Percentiles rank a stretch among this genome's conserved stretches.
Conservation (phyloP, 345 rosid species). For the Eucalyptus microcorys region DNA sequence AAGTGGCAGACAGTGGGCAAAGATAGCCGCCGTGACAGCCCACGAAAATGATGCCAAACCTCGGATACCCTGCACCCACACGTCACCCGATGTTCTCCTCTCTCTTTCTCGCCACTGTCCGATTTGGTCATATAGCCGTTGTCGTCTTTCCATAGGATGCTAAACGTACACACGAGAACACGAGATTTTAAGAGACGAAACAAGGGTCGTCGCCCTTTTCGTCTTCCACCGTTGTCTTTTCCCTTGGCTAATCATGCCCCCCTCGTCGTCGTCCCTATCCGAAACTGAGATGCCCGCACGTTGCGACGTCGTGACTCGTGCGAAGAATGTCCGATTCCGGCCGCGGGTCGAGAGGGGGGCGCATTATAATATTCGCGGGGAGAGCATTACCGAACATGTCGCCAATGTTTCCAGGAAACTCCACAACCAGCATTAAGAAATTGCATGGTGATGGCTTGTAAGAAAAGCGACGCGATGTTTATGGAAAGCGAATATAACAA, state of each 20-base stretch:
- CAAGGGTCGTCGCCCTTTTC: neutral
- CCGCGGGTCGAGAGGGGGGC: neutral
- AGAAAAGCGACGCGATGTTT: neutral
- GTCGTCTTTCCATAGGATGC: neutral
- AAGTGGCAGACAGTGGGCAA: slow-evolving; percentile 38
- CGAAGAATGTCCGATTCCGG: neutral
- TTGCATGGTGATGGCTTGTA: neutral
- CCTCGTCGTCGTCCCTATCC: neutral
- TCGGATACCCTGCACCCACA: neutral
- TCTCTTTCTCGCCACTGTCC: neutral
- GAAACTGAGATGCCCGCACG: neutral
- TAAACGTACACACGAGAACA: neutral
- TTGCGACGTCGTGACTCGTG: neutral
- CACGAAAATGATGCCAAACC: neutral
- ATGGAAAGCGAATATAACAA: slow-evolving; percentile 1
- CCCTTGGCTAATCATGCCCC: neutral
- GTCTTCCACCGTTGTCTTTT: neutral
- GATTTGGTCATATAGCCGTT: neutral
- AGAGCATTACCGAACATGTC: neutral
- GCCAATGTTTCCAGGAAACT: neutral
- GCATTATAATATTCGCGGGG: neutral
- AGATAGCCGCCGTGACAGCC: slow-evolving; percentile 4
- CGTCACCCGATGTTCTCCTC: neutral
- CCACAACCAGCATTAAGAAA: neutral
- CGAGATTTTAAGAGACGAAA: neutral